Evolutionary conservation across 306 rosid species (phyloP), one percentile per base, ranked within the genome.

Genomic region (Spatholobus suberectus): DNA sequence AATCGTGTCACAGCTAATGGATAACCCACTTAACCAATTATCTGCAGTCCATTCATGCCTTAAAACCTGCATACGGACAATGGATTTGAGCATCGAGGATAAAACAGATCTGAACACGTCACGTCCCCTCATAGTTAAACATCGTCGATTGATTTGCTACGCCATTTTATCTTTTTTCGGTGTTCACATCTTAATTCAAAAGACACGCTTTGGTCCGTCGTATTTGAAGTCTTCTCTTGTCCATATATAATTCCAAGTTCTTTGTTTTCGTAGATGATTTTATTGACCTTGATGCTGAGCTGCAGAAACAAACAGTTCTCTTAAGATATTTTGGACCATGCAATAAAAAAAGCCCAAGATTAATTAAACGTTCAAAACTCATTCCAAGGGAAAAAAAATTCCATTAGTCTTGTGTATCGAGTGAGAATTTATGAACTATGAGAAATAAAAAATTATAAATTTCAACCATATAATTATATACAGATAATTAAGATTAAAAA

Each of bases 251-350:
- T 41, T 78, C 71, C 83, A 78, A 62, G 17, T 58, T 75, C 1
- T 21, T 37, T 8, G 52, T 54, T 75, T 79, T 80, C 24, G 40
- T 75, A 1, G 18, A 83, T 65, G 14, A 54, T 62, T 55, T 68
- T 57, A 77, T 84, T 71, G 75, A 87, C 79, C 75, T 46, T 84
- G 44, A 54, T 14, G 78, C 61, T 68, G 59, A 51, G 38, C 74
- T 72, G 82, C 82, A 62, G 3, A 70, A 73, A 43, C 79, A 80
- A 69, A 78, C 51, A 10, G 4, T 59, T 71, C 69, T 38, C 23
- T 18, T 35, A 13, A 26, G 68, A 18, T 34, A 24, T 70, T 52
- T 86, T 83, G 37, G 74, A 75, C 75, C 51, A 76, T 69, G 38
- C 38, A 2, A 5, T 5, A 27, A 15, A 32, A 14, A n/a, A 24